Percentiles rank a stretch among this genome's conserved stretches.
These are phyloP conservation scores for Xerocomellus intermedius DNA, from an alignment of 768 basidiomycete genomes.

Conservation along the genomic window DNA sequence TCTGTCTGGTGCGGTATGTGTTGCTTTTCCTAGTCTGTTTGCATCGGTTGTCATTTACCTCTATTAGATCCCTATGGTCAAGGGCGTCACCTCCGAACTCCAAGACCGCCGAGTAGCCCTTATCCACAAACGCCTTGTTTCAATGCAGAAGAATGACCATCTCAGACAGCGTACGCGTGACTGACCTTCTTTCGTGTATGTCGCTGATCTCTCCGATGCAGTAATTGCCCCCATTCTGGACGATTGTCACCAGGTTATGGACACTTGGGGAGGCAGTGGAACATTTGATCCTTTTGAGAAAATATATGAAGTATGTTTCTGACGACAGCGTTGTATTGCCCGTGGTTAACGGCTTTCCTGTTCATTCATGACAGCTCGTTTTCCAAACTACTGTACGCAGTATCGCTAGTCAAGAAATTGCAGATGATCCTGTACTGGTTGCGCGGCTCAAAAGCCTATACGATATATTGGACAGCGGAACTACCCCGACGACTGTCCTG, in stretches of 20 bases:
- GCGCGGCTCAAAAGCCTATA: slow-evolving; percentile 62
- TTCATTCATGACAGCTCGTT: slow-evolving; percentile 44
- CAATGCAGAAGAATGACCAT: slow-evolving; percentile 60
- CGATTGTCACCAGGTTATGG: slow-evolving; percentile 61
- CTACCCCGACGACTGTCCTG: slow-evolving; percentile 70
- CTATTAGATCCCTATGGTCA: slow-evolving; percentile 68
- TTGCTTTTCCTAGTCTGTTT: slow-evolving; percentile 5
- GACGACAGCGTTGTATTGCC: neutral
- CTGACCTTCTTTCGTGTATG: neutral
- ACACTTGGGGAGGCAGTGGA: slow-evolving; percentile 63
- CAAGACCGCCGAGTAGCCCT: slow-evolving; percentile 57
- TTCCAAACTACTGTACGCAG: slow-evolving; percentile 74
- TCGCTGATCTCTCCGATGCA: slow-evolving; percentile 30
- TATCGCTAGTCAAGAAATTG: slow-evolving; percentile 66
- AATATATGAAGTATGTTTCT: slow-evolving; percentile 56
- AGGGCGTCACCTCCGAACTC: slow-evolving; percentile 71
- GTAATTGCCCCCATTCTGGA: slow-evolving; percentile 65
- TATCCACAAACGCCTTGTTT: slow-evolving; percentile 70
- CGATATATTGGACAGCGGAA: slow-evolving; percentile 65
- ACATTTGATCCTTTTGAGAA: slow-evolving; percentile 70
- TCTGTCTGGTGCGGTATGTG: slow-evolving; percentile 71
- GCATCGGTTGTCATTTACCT: slow-evolving; percentile 14
- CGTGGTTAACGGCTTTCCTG: neutral
- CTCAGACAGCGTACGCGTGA: slow-evolving; percentile 55
- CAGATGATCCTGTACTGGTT: slow-evolving; percentile 61